Conservation (phyloP, 192 early-diverging fungal genomes). For the Allomyces macrogynus region DNA sequence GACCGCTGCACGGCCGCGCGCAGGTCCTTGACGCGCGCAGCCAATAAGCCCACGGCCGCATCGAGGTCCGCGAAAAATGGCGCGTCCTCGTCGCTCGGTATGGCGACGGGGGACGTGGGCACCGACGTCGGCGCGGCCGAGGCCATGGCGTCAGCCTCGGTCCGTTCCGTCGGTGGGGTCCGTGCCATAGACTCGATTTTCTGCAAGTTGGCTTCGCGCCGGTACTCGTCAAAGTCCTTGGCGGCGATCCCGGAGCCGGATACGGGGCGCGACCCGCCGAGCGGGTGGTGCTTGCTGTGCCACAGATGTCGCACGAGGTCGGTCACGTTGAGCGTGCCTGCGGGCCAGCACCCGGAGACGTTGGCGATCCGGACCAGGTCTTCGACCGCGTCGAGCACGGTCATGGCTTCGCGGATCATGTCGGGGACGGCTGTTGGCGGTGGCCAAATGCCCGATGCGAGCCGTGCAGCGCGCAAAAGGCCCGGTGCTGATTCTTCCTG, state of each 20-base stretch:
- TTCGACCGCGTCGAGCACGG: background rate
- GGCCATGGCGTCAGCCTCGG: no score
- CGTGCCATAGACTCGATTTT: background rate
- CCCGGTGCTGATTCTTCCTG: background rate
- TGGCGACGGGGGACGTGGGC: no score
- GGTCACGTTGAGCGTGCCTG: background rate
- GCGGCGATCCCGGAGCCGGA: background rate
- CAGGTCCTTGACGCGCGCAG: no score
- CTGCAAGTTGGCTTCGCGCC: slow-evolving; percentile 1
- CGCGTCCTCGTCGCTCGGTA: no score
- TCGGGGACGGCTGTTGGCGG: background rate
- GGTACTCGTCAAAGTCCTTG: background rate
- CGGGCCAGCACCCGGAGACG: background rate
- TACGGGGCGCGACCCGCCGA: background rate
- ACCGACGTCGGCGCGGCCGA: no score
- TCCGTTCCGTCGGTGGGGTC: no score
- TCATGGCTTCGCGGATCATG: slow-evolving; percentile 1
- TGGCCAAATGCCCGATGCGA: slow-evolving; percentile 3
- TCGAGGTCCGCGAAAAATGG: no score
- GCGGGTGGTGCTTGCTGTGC: no score
- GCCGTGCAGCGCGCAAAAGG: background rate
- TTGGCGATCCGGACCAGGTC: background rate
- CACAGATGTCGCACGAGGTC: no score
- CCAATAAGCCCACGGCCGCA: no score
- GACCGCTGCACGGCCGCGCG: no score